phyloP scores from a whole-genome alignment of 148 eudicot species.

The Talinum fruticosum region DNA sequence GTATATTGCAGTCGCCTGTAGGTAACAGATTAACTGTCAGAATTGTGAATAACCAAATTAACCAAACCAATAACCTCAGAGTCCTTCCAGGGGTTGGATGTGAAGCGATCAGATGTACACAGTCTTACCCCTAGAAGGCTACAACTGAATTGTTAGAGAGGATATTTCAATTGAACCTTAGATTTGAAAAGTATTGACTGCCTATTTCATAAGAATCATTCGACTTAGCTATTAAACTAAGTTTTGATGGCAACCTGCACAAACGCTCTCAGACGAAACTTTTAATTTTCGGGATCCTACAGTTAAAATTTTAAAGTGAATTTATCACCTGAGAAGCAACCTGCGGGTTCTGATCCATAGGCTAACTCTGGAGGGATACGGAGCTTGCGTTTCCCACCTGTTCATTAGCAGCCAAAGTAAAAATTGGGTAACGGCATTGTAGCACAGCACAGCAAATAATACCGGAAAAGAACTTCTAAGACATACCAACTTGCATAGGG shows the following conservation, averaged over 20 bases:
- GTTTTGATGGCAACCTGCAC: too few species aligned
- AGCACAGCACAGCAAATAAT: neutral
- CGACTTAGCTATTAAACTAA: too few species aligned
- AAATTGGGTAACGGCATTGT: neutral
- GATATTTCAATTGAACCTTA: too few species aligned
- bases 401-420: neutral
- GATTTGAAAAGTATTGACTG: too few species aligned
- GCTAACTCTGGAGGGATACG: constrained; percentile 85
- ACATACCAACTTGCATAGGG: constrained; percentile 79
- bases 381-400: constrained; percentile 87
- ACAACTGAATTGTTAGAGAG: too few species aligned
- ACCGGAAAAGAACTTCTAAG: neutral
- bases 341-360: constrained; percentile 93
- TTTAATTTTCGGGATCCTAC: too few species aligned
- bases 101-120: too few species aligned
- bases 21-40: neutral
- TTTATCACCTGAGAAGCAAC: constrained; percentile 93
- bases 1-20: constrained; percentile 88
- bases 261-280: too few species aligned
- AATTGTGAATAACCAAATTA: neutral
- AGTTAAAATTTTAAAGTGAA: neutral
- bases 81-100: too few species aligned
- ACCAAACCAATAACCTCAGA: neutral
- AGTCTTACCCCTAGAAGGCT: too few species aligned
- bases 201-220: too few species aligned